Conservation (phyloP, 345 rosid genomes). For the Dimocarpus longan region DNA sequence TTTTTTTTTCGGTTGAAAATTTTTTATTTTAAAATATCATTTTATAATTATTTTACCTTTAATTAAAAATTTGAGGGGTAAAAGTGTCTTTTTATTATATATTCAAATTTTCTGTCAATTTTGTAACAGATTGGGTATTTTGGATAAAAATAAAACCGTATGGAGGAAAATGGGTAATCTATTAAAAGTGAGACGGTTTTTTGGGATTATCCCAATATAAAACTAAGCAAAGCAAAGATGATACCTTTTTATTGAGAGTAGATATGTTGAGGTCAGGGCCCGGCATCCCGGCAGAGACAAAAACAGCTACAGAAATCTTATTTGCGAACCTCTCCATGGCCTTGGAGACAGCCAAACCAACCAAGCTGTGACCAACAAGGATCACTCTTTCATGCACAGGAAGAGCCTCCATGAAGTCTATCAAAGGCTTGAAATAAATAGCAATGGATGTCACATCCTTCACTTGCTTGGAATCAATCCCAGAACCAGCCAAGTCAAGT, state of each 20-base stretch:
- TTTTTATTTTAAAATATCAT: too few relatives aligned
- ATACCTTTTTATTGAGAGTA: constrained; percentile 35
- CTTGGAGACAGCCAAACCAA: constrained; percentile 40
- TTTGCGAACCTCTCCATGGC: constrained; percentile 43
- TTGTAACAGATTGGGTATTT: too few relatives aligned
- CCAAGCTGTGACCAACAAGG: constrained; percentile 47
- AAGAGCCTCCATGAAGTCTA: constrained; percentile 31
- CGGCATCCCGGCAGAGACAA: constrained; percentile 41
- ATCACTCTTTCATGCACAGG: constrained; percentile 32
- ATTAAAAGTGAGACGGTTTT: too few relatives aligned
- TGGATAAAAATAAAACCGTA: too few relatives aligned
- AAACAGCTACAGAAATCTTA: constrained; percentile 34
- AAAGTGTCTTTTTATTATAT: too few relatives aligned
- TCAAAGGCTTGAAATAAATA: constrained; percentile 39
- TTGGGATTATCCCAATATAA: too few relatives aligned
- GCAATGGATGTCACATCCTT: constrained; percentile 23
- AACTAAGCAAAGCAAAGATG: background rate
- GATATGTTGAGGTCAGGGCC: constrained; percentile 43
- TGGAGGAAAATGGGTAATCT: too few relatives aligned
- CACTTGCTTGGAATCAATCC: constrained; percentile 32
- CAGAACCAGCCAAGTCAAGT: constrained; percentile 43
- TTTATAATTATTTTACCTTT: too few relatives aligned
- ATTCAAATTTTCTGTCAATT: too few relatives aligned
- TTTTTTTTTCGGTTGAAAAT: too few relatives aligned
- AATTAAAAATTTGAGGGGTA: too few relatives aligned